These are phyloP conservation scores for Colletotrichum lupini DNA, from an alignment of 2,329 filamentous ascomycete species.

Conservation along the genomic window DNA sequence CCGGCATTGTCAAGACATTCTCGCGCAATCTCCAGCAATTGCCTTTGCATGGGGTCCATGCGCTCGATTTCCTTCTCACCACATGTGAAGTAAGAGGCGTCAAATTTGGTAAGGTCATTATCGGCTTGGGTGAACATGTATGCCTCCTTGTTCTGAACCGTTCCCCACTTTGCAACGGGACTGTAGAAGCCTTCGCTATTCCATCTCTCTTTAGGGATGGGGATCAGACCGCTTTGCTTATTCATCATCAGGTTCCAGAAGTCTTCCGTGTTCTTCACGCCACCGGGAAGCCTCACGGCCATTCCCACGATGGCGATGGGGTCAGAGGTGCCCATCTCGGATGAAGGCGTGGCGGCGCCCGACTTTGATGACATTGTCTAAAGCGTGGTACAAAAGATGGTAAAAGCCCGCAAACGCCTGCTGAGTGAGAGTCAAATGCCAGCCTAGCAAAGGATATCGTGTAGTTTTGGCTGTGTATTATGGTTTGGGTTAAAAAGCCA, in stretches of 20 bases:
- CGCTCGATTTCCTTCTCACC: slow-evolving; percentile 40
- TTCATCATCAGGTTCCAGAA: slow-evolving; percentile 47
- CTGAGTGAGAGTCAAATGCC: background rate
- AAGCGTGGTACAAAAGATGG: background rate
- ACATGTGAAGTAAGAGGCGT: slow-evolving; percentile 46
- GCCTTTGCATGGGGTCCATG: slow-evolving; percentile 45
- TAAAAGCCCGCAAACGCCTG: background rate
- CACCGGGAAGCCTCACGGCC: slow-evolving; percentile 45
- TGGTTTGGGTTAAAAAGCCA: background rate
- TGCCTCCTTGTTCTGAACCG: slow-evolving; percentile 30
- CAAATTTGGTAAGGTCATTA: slow-evolving; percentile 41
- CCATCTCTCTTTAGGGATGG: slow-evolving; percentile 42
- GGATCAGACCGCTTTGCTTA: slow-evolving; percentile 38
- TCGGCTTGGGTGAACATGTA: slow-evolving; percentile 37
- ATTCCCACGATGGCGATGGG: slow-evolving; percentile 47
- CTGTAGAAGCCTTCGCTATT: slow-evolving; percentile 40
- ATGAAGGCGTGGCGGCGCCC: slow-evolving; percentile 18
- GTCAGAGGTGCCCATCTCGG: slow-evolving; percentile 14
- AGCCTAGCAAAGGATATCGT: background rate
- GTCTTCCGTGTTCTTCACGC: slow-evolving; percentile 38
- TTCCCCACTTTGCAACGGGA: slow-evolving; percentile 25
- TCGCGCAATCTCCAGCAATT: slow-evolving; percentile 42
- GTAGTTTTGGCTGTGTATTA: background rate
- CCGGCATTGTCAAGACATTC: slow-evolving; percentile 46
- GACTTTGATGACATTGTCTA: slow-evolving; percentile 9